Evolutionary conservation across 2,329 filamentous ascomycete species (phyloP).

Genomic region (Hymenoscyphus salicellus): DNA sequence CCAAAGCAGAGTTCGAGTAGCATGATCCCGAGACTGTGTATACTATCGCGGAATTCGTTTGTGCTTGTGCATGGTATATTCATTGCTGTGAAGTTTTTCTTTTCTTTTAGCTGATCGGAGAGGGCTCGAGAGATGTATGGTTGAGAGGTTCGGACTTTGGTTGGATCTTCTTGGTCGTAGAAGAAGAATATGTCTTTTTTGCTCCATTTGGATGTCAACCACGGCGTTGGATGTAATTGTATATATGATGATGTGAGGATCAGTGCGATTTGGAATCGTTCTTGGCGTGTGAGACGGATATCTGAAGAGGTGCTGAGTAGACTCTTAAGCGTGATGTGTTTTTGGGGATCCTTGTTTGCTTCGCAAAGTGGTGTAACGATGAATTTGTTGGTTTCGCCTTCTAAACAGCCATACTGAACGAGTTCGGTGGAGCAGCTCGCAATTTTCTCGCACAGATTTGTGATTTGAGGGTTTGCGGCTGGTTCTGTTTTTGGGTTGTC

Average conservation of each 20-base stretch:
- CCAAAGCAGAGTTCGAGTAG: constrained; percentile 22
- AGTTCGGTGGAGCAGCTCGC: constrained; percentile 15
- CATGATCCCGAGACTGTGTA: constrained; percentile 19
- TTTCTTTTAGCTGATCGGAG: not conserved
- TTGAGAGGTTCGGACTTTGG: constrained; percentile 15
- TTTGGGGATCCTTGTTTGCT: constrained; percentile 13
- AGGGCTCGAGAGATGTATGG: constrained; percentile 21
- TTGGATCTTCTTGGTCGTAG: constrained; percentile 7
- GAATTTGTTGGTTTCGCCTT: constrained; percentile 13
- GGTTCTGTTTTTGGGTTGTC: constrained; percentile 6
- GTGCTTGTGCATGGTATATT: not conserved
- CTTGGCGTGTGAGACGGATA: constrained; percentile 12
- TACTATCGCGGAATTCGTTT: constrained; percentile 14
- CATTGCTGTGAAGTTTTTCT: not conserved
- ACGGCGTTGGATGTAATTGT: constrained; percentile 21
- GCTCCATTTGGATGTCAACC: constrained; percentile 16
- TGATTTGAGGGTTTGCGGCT: not conserved
- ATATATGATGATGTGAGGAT: constrained; percentile 19
- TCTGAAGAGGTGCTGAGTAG: constrained; percentile 11
- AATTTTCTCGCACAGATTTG: constrained; percentile 19
- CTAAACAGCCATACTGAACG: constrained; percentile 14
- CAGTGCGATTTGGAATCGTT: constrained; percentile 19
- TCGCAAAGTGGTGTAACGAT: constrained; percentile 15
- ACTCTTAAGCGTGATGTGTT: constrained; percentile 13
- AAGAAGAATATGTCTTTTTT: constrained; percentile 23